Base-by-base conservation (phyloP, 495 filamentous ascomycete species). In the Daldinia grandis region DNA sequence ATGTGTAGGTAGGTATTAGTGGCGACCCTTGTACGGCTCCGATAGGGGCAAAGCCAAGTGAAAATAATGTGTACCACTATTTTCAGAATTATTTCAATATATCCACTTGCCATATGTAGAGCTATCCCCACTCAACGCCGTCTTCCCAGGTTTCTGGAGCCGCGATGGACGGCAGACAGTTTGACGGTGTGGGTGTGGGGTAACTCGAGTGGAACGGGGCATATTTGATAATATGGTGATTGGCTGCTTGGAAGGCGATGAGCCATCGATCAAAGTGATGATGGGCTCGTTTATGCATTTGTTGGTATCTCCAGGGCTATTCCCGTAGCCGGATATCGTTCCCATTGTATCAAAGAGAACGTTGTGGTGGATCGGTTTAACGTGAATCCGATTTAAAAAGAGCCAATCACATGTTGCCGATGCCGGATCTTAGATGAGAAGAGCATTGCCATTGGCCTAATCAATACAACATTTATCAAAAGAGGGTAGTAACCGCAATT, bases 361-460 rank as follows among this genome's bases (percentile, higher is more conserved):
- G 49, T 53, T 8, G 21, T 19, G 12, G 10, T 38, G 21, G 35
- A 47, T 21, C 42, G 42, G 42, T 24, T 47, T 47, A 47, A 47
- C 42, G 19, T 24, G 42, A 47, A 24, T 24, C 17, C 42, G 42
- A 21, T 21, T 24, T 24, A 1, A 10, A 47, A 47, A 21, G 21
- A 47, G 9, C 51, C 37, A 68, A 62, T 62, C 8, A 12, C 30
- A 19, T 62, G 30, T 47, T 50, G 0, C 65, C 65, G 65, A 68
- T 62, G 33, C 51, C 65, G 65, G 65, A 40, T 62, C 62, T 62
- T 37, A 47, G 55, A 38, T 30, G 10, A 30, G 50, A 50, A 40
- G 14, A 37, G 33, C 47, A 14, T 30, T 30, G 10, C 27, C 25
- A 27, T 53, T 53, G 27, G 27, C n/a, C 80, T 25, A 76, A 47